phyloP scores from a whole-genome alignment of 2,329 filamentous ascomycete genomes.

The Penicillium corylophilum region DNA sequence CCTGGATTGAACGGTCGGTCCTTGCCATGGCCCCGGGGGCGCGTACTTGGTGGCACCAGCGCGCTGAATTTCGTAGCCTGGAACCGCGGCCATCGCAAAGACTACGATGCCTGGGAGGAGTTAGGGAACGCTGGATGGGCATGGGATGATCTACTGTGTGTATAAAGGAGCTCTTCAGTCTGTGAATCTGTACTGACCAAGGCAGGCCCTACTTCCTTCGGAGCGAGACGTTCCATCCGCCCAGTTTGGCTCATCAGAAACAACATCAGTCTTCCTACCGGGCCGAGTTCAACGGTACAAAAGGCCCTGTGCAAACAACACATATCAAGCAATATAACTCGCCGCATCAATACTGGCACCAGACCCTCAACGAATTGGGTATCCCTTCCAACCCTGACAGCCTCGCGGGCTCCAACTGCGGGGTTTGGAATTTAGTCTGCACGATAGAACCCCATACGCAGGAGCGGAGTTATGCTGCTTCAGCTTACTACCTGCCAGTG shows the following conservation, averaged over 20 bases:
- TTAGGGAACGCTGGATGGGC: slow-evolving; percentile 33
- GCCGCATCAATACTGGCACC: slow-evolving; percentile 50
- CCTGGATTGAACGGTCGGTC: slow-evolving; percentile 9
- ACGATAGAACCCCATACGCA: slow-evolving; percentile 29
- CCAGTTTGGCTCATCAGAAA: slow-evolving; percentile 26
- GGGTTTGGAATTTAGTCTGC: slow-evolving; percentile 38
- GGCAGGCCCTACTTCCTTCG: slow-evolving; percentile 55
- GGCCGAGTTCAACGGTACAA: slow-evolving; percentile 25
- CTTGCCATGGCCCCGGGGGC: slow-evolving; percentile 25
- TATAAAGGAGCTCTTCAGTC: neutral
- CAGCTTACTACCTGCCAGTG: slow-evolving; percentile 42
- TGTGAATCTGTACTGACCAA: neutral
- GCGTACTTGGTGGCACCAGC: slow-evolving; percentile 32
- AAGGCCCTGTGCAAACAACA: slow-evolving; percentile 36
- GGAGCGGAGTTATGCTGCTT: slow-evolving; percentile 44
- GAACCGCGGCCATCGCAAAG: slow-evolving; percentile 24
- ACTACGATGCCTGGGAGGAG: slow-evolving; percentile 34
- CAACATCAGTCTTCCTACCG: slow-evolving; percentile 22
- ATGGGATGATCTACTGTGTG: slow-evolving; percentile 24
- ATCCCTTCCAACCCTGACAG: slow-evolving; percentile 39
- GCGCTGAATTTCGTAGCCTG: slow-evolving; percentile 34
- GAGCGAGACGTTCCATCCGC: slow-evolving; percentile 45
- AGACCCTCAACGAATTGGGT: slow-evolving; percentile 39
- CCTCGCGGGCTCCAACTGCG: slow-evolving; percentile 43
- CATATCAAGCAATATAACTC: slow-evolving; percentile 21